Evolutionary conservation across 164 flowering plant species (phyloP), one percentile per base, ranked within the genome.

Genomic region (Warburgia ugandensis): DNA sequence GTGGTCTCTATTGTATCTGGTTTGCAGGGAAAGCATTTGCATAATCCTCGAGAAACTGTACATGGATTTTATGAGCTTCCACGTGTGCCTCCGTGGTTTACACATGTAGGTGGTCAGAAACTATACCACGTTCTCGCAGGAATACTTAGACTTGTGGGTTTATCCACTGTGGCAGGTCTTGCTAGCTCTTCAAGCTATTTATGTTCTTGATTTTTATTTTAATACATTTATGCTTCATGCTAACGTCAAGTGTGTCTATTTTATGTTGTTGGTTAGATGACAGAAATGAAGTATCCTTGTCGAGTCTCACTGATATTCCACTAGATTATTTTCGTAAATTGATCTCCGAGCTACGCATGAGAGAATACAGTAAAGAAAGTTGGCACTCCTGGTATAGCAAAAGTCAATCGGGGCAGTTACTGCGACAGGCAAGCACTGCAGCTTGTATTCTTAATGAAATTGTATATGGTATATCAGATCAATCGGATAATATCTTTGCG

Each of bases 81-180:
- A 33, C 75, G 71, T 35, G 78, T 79, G 80, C 99, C 99, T 46
- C 97, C 99, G 58, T 92, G 99, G 99, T 86, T 88, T 71, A 44
- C 50, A 48, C 20, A 71, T 64, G 70, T 68, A 60, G 86, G 89
- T 27, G 73, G 85, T 59, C 73, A 59, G 59, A 82, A 86, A 52
- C 61, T 88, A 10, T 92, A 92, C 53, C 55, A 66, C 46, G 51
- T 81, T 52, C 83, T 92, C 65, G 77, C 89, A 10, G 80, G 89
- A 47, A 69, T 76, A 65, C 80, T 88, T 44, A 71, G 99, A 70
- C 89, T 92, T 47, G 84, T 84, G 36, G 83, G 94, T 52, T 68
- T 86, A 62, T 80, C 88, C 28, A 48, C 68, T 25, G 33, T 76
- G 58, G 70, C 92, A 85, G 95, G 96, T 91, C n/a, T 40, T 70